Base-by-base conservation (phyloP, 345 rosid species). In the Durio zibethinus region DNA sequence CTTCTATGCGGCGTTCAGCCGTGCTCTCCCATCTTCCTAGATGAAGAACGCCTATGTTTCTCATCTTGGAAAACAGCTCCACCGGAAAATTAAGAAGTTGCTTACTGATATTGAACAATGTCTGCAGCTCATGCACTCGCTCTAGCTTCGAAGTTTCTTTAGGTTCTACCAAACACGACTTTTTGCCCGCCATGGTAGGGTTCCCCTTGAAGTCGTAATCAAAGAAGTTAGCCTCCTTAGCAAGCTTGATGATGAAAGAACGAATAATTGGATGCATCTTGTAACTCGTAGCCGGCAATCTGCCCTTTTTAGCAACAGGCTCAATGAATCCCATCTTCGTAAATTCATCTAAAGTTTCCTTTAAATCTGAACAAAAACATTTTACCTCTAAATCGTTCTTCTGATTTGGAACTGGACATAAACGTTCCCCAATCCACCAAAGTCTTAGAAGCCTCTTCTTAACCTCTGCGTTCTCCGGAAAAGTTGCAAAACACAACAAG, bases 351-450 rank as follows among this genome's bases (percentile, higher is more conserved):
- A 89, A 81, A 75, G 81, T 62, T 0, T 8, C 0, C 8, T 75
- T 8, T 4, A 76, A n/a, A n/a, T n/a, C n/a, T n/a, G n/a, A n/a
- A n/a, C n/a, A n/a, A n/a, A n/a, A n/a, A n/a, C n/a, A n/a, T n/a
- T n/a, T n/a, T n/a, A n/a, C n/a, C n/a, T n/a, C 77, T 27, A 63
- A 23, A 11, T 11, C 9, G 18, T 78, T 85, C 10, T 2, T 31
- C 57, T 2, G 0, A 0, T 33, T 80, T 67, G 57, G 87, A 36
- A 21, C 75, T 74, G 76, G 9, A 0, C 57, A 4, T 36, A 70
- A 50, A 11, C 25, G 29, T 29, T 91, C 91, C 48, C 89, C 96
- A 2, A 80, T 25, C 89, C 90, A 90, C 92, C 90, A 90, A 53
- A 83, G 75, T 61, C 77, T 80, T 59, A 90, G 73, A 78, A 83